Percentiles rank a stretch among this genome's conserved stretches.
phyloP scores from a whole-genome alignment of 2,329 filamentous ascomycete genomes.

The Rachicladosporium sp. region DNA sequence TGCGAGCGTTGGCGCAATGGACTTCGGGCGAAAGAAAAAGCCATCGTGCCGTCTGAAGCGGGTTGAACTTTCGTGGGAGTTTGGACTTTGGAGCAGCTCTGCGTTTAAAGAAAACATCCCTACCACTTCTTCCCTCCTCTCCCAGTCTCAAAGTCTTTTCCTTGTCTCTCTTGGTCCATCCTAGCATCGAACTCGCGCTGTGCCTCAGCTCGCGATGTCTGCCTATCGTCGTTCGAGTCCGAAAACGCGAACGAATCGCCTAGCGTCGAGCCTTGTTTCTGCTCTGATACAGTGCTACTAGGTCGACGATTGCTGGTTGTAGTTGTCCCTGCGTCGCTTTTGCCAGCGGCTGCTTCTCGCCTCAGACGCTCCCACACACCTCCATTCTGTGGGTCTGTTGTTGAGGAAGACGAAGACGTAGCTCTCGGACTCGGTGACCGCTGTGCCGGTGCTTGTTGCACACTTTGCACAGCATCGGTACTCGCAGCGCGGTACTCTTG shows the following conservation, averaged over 20 bases:
- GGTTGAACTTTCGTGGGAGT: too few species aligned
- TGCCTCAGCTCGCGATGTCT: slow-evolving; percentile 31
- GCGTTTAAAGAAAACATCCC: too few species aligned
- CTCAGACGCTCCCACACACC: slow-evolving; percentile 35
- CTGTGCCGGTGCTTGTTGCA: neutral
- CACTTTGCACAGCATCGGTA: too few species aligned
- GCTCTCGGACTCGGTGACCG: neutral
- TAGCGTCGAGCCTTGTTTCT: slow-evolving; percentile 19
- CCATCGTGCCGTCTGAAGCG: too few species aligned
- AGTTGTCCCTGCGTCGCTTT: neutral
- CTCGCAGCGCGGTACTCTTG: neutral
- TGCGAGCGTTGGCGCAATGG: too few species aligned
- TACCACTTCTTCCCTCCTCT: slow-evolving; percentile 2
- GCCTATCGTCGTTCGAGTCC: slow-evolving; percentile 30
- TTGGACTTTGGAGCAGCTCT: too few species aligned
- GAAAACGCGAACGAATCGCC: slow-evolving; percentile 36
- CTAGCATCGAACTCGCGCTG: slow-evolving; percentile 39
- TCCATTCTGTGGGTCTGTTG: slow-evolving; percentile 11
- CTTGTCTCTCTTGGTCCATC: slow-evolving; percentile 37
- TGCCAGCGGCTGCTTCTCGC: slow-evolving; percentile 15
- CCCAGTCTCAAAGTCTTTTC: slow-evolving; percentile 27
- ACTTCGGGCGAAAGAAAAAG: too few species aligned
- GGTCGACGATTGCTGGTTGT: neutral
- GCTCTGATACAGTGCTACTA: slow-evolving; percentile 9
- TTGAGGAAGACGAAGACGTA: neutral